Evolutionary conservation across 371 early-diverging fungal species (phyloP).

Genomic region (Rhizopus sp.): DNA sequence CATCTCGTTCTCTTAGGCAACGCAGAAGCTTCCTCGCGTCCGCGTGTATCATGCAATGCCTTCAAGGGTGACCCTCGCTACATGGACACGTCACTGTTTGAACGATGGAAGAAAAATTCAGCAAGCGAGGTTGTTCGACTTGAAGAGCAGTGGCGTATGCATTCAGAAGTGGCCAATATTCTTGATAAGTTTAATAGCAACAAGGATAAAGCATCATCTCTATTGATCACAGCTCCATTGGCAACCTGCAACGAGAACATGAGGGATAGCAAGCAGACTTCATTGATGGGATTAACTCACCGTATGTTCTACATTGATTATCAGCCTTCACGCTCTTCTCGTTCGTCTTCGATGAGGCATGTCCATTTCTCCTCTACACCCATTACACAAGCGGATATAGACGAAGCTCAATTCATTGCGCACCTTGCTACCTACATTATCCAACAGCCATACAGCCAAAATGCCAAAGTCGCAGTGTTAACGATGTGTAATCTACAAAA

Average conservation of each 20-base stretch:
- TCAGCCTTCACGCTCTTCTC: background rate
- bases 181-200: conserved; percentile 21
- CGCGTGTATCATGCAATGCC: conserved; percentile 8
- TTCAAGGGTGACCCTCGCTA: conserved; percentile 20
- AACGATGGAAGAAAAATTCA: conserved; percentile 34
- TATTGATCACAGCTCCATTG: conserved; percentile 25
- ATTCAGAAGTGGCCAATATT: conserved; percentile 22
- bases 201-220: conserved; percentile 3
- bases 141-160: conserved; percentile 51
- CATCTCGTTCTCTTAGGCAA: conserved; percentile 43
- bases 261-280: conserved; percentile 15
- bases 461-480: conserved; percentile 22
- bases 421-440: conserved; percentile 37
- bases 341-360: background rate
- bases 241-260: conserved; percentile 23
- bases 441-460: conserved; percentile 31
- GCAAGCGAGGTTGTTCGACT: conserved; percentile 26
- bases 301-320: conserved; percentile 34
- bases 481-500: conserved; percentile 26
- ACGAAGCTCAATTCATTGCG: conserved; percentile 35
- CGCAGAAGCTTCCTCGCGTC: conserved; percentile 10
- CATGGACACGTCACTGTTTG: conserved; percentile 36
- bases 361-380: background rate
- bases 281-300: conserved; percentile 23
- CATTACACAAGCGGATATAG: conserved; percentile 20